phyloP scores from a whole-genome alignment of 2,329 filamentous ascomycete genomes.

The Trichoderma endophyticum region DNA sequence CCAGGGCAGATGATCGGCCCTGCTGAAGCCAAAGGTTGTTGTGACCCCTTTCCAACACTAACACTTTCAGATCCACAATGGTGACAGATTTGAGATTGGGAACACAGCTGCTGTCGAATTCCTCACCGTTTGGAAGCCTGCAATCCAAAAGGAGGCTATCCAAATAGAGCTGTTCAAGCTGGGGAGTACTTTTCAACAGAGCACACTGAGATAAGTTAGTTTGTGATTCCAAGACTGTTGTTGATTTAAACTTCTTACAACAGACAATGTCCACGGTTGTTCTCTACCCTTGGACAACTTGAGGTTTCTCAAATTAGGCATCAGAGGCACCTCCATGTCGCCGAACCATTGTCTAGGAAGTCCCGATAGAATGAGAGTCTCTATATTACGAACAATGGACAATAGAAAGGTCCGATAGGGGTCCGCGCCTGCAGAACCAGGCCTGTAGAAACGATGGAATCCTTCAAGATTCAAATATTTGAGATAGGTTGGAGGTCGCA shows the following conservation, averaged over 20 bases:
- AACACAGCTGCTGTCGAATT: neutral
- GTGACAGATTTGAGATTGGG: neutral
- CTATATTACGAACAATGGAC: conserved; percentile 25
- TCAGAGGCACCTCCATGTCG: conserved; percentile 18
- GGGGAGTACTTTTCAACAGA: neutral
- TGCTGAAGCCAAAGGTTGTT: neutral
- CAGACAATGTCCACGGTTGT: neutral
- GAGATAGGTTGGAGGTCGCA: neutral
- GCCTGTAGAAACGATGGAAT: conserved; percentile 15
- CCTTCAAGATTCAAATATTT: conserved; percentile 24
- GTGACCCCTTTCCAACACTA: neutral
- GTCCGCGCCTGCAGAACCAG: neutral
- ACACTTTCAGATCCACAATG: neutral
- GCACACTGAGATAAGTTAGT: neutral
- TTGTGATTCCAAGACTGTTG: conserved; percentile 29
- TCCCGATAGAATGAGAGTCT: conserved; percentile 26
- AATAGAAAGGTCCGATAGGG: conserved; percentile 19
- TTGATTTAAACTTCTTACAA: conserved; percentile 28
- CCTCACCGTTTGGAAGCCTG: neutral
- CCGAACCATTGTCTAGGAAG: conserved; percentile 23
- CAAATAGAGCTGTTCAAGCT: conserved; percentile 1
- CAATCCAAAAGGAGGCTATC: neutral
- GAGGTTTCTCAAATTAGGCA: conserved; percentile 31
- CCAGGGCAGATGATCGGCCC: neutral
- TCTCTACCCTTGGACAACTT: neutral